phyloP scores from a whole-genome alignment of 352 stramenopile species.

The Phytophthora cryptogea region DNA sequence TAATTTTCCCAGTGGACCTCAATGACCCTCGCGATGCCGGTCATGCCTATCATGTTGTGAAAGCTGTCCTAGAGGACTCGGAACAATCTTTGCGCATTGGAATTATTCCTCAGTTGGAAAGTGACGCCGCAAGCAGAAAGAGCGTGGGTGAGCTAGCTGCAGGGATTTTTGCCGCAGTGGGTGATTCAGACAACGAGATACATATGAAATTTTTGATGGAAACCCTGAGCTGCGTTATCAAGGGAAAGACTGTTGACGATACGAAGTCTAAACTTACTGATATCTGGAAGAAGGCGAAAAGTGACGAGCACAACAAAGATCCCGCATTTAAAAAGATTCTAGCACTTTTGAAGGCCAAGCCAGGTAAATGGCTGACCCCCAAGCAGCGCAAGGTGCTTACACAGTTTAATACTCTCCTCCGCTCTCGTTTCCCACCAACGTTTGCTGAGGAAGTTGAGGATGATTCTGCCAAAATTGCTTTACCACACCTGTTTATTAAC shows the following conservation, averaged over 20 bases:
- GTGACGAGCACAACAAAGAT: conserved; percentile 26
- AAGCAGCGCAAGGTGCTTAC: conserved; percentile 34
- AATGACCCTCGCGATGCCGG: conserved; percentile 52
- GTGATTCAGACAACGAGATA: conserved; percentile 56
- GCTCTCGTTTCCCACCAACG: conserved; percentile 34
- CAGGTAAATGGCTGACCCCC: conserved; percentile 27
- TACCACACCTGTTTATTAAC: conserved; percentile 72
- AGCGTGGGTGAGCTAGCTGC: conserved; percentile 48
- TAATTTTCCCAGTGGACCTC: conserved; percentile 67
- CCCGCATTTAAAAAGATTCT: conserved; percentile 29
- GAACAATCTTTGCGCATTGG: conserved; percentile 65
- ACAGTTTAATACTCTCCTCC: conserved; percentile 51
- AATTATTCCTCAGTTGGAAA: conserved; percentile 52
- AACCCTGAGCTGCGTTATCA: conserved; percentile 55
- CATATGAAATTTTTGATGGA: conserved; percentile 64
- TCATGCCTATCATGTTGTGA: conserved; percentile 64
- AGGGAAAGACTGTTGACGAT: conserved; percentile 53
- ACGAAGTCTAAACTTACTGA: conserved; percentile 54
- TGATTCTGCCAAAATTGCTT: conserved; percentile 7
- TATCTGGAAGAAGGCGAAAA: conserved; percentile 41
- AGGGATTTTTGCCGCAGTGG: conserved; percentile 54
- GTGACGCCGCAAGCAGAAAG: conserved; percentile 5
- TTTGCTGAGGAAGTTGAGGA: conserved; percentile 25
- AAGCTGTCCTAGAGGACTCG: conserved; percentile 68
- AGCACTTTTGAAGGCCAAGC: conserved; percentile 25